Conservation (phyloP, 305 asterid genomes). For the Fraxinus nigra region DNA sequence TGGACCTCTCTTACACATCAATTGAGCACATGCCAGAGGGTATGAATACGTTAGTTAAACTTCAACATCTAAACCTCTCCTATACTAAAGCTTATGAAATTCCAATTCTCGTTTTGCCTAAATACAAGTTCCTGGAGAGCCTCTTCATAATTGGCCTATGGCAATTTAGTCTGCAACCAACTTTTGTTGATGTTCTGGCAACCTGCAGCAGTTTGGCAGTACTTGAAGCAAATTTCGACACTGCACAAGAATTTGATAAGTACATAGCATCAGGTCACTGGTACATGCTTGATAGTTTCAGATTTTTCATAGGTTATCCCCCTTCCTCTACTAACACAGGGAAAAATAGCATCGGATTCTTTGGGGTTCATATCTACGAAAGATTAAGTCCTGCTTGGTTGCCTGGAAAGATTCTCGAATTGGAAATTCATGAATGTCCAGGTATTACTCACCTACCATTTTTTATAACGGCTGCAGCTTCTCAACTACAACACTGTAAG, state of each 20-base stretch:
- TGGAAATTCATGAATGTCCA: conserved; percentile 21
- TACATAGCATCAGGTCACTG: conserved; percentile 22
- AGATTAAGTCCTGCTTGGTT: conserved; percentile 3
- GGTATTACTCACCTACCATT: conserved; percentile 20
- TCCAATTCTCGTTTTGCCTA: neutral
- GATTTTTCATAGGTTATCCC: conserved; percentile 25
- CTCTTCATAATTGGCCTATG: conserved; percentile 16
- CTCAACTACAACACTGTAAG: conserved; percentile 16
- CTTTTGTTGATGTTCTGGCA: neutral
- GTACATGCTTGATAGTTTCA: conserved; percentile 28
- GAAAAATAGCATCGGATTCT: conserved; percentile 23
- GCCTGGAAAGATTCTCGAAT: conserved; percentile 20
- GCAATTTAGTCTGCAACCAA: neutral
- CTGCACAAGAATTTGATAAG: conserved; percentile 8
- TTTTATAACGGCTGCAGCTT: conserved; percentile 11
- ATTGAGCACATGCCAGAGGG: conserved; percentile 18
- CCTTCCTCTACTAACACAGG: conserved; percentile 4
- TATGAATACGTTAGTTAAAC: conserved; percentile 27
- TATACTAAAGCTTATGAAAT: neutral
- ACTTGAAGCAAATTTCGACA: conserved; percentile 26
- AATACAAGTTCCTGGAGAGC: conserved; percentile 21
- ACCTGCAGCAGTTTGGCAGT: conserved; percentile 17
- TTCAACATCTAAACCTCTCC: conserved; percentile 27
- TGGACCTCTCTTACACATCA: conserved; percentile 28
- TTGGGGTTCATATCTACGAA: conserved; percentile 10